Percentiles rank a stretch among this genome's conserved stretches.
These are phyloP conservation scores for Apiospora malaysiana DNA, from an alignment of 2,329 filamentous ascomycete genomes.

Conservation along the genomic window DNA sequence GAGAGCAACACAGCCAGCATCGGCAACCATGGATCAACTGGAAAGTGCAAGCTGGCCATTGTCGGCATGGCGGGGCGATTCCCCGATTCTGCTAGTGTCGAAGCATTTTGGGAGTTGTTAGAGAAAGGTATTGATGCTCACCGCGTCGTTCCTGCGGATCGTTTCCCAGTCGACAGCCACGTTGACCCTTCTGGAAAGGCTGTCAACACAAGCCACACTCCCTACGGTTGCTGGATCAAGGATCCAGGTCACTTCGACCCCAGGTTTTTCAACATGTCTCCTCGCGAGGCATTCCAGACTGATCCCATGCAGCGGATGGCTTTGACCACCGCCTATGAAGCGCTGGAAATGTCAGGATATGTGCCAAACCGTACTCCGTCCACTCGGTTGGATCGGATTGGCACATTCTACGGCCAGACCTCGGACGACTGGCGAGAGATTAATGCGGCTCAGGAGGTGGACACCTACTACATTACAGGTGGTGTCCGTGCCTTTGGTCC, in stretches of 20 bases:
- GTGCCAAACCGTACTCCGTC: conserved; percentile 76
- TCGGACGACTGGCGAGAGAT: conserved; percentile 81
- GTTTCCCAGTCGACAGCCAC: conserved; percentile 76
- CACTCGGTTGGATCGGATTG: conserved; percentile 66
- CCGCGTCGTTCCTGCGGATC: conserved; percentile 68
- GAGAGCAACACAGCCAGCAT: conserved; percentile 44
- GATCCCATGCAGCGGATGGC: conserved; percentile 83
- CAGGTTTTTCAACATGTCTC: conserved; percentile 89
- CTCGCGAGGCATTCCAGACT: conserved; percentile 78
- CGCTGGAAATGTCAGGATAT: conserved; percentile 81
- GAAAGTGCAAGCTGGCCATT: conserved; percentile 77
- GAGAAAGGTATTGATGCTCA: conserved; percentile 78
- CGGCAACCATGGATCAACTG: conserved; percentile 53
- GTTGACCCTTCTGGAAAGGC: conserved; percentile 74
- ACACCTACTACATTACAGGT: conserved; percentile 61
- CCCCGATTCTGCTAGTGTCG: conserved; percentile 72
- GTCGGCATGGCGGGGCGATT: conserved; percentile 83
- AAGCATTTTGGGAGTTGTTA: conserved; percentile 77
- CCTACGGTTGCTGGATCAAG: conserved; percentile 76
- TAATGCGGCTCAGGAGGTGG: conserved; percentile 72
- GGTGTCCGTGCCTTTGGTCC: conserved; percentile 56
- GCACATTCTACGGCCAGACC: conserved; percentile 78
- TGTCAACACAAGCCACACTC: conserved; percentile 78
- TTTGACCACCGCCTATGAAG: conserved; percentile 79
- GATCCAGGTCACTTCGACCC: conserved; percentile 80